A percentile compares a stretch with the other conserved stretches of the same genome.
Evolutionary conservation across 208 protist species (phyloP).

Genomic region (Strigomonas culicis): DNA sequence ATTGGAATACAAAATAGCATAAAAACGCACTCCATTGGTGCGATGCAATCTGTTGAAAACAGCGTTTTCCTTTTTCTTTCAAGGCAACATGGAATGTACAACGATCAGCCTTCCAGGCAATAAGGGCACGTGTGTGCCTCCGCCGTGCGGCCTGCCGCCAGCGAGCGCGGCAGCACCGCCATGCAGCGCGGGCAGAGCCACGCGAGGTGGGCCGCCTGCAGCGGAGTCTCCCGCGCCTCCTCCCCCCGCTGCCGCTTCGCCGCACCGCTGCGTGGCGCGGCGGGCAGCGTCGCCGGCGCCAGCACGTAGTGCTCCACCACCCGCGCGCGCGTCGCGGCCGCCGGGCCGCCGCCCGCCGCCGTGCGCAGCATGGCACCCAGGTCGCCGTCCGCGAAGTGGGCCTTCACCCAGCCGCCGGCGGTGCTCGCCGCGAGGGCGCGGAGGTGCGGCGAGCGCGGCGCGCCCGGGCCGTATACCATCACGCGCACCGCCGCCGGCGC

Average conservation of each 20-base stretch:
- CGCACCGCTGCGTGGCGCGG: neutral
- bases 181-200: slow-evolving; percentile 76
- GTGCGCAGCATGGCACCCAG: slow-evolving; percentile 36
- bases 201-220: slow-evolving; percentile 28
- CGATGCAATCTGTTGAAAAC: neutral
- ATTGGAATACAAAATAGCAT: neutral
- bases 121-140: neutral
- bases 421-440: slow-evolving; percentile 30
- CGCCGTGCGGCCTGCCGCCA: slow-evolving; percentile 11
- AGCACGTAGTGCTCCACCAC: slow-evolving; percentile 64
- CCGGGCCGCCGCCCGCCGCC: neutral
- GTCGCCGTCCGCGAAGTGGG: slow-evolving; percentile 22
- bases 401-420: slow-evolving; percentile 29
- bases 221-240: neutral
- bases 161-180: slow-evolving; percentile 38
- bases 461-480: slow-evolving; percentile 25
- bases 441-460: slow-evolving; percentile 21
- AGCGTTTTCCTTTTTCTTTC: neutral
- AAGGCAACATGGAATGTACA: no score
- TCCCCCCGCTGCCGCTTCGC: neutral
- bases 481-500: slow-evolving; percentile 27
- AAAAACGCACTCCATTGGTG: neutral
- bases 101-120: neutral
- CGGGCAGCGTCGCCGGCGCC: slow-evolving; percentile 43
- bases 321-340: slow-evolving; percentile 25